phyloP scores from a whole-genome alignment of 73 alveolate genomes.

The Tetrahymena elliotti region DNA sequence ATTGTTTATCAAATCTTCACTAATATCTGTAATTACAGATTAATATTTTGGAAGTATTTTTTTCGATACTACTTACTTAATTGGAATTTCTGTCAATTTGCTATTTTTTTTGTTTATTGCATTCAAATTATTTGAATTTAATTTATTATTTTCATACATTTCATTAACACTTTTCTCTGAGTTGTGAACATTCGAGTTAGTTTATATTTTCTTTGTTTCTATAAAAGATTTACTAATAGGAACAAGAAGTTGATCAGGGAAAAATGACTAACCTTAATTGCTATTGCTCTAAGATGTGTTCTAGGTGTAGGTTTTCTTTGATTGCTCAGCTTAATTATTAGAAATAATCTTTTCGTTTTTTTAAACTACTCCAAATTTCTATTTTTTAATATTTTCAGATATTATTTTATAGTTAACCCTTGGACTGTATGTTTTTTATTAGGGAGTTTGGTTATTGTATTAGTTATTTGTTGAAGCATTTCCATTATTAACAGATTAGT shows the following conservation, averaged over 20 bases:
- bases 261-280: not conserved
- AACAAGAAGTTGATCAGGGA: not conserved
- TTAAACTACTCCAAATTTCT: not conserved
- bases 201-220: not conserved
- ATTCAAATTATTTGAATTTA: not conserved
- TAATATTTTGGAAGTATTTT: not conserved
- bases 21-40: not conserved
- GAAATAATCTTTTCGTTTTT: not conserved
- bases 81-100: not conserved
- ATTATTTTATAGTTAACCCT: not conserved
- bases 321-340: not conserved
- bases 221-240: not conserved
- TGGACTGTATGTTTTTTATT: not conserved
- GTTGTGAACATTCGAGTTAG: not conserved
- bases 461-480: not conserved
- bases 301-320: not conserved
- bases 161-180: not conserved
- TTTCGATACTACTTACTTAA: not conserved
- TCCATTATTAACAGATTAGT: not conserved
- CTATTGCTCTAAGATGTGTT: not conserved
- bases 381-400: not conserved
- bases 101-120: not conserved
- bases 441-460: not conserved
- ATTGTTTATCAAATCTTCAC: not conserved
- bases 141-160: not conserved